Evolutionary conservation across 2,329 filamentous ascomycete species (phyloP).

Genomic region (Venturia effusa): DNA sequence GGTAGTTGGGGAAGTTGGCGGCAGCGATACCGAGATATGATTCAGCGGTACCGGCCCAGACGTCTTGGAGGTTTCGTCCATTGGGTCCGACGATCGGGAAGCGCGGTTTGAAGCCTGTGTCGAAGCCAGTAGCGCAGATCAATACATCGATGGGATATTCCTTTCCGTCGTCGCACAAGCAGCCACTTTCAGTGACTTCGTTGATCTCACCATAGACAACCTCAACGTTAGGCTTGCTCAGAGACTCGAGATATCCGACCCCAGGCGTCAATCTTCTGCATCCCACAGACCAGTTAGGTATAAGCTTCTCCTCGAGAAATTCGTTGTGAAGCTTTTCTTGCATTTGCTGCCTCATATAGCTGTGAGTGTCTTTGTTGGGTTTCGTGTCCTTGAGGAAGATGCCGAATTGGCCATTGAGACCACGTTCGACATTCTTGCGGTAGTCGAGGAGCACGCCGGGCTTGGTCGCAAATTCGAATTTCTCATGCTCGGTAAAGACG

Average conservation of each 20-base stretch:
- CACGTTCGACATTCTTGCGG: conserved; percentile 35
- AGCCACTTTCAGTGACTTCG: conserved; percentile 22
- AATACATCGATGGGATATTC: conserved; percentile 26
- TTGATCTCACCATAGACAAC: conserved; percentile 30
- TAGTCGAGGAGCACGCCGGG: conserved; percentile 29
- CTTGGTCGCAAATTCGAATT: conserved; percentile 30
- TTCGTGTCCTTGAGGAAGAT: conserved; percentile 34
- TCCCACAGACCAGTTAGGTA: conserved; percentile 21
- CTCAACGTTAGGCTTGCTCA: conserved; percentile 31
- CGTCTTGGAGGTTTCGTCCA: conserved; percentile 32
- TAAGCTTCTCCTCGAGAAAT: conserved; percentile 19
- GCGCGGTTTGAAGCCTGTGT: conserved; percentile 31
- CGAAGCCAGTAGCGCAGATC: conserved; percentile 28
- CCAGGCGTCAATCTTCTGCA: conserved; percentile 36
- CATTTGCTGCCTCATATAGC: conserved; percentile 32
- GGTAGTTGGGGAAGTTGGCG: conserved; percentile 37
- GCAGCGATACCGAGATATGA: conserved; percentile 37
- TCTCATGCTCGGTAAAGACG: conserved; percentile 31
- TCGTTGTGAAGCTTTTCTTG: conserved; percentile 20
- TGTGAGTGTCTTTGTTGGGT: conserved; percentile 30
- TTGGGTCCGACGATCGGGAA: conserved; percentile 33
- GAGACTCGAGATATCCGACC: conserved; percentile 31
- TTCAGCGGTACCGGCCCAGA: conserved; percentile 30
- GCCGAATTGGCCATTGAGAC: conserved; percentile 36
- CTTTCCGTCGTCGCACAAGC: conserved; percentile 21